A percentile compares a stretch with the other conserved stretches of the same genome.
Conservation (phyloP, 208 protist species). For the Porcisia deanei region DNA sequence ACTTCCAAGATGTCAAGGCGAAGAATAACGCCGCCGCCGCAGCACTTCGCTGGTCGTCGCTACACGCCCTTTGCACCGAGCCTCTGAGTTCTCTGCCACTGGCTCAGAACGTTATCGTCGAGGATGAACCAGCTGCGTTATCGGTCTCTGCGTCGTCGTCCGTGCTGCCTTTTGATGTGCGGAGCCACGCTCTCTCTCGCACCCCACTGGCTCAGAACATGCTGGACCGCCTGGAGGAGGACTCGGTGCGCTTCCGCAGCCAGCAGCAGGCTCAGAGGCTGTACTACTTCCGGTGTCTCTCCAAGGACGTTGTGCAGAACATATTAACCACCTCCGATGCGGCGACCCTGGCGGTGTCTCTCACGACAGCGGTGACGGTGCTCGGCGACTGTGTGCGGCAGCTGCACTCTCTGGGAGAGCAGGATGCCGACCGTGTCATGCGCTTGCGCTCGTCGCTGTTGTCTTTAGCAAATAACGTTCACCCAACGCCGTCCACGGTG, state of each 20-base stretch:
- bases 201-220: constrained; percentile 71
- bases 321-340: constrained; percentile 18
- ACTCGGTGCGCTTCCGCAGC: constrained; percentile 60
- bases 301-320: constrained; percentile 21
- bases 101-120: constrained; percentile 20
- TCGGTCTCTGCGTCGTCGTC: constrained; percentile 1
- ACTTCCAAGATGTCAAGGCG: constrained; percentile 19
- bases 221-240: constrained; percentile 75
- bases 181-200: constrained; percentile 37
- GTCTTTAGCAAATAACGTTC: constrained; percentile 37
- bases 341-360: constrained; percentile 1
- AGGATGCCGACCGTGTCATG: constrained; percentile 35
- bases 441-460: constrained; percentile 36
- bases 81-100: constrained; percentile 43
- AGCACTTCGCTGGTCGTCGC: constrained; percentile 15
- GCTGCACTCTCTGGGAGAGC: constrained; percentile 26
- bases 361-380: constrained; percentile 18
- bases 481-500: background rate
- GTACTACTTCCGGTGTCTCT: constrained; percentile 41
- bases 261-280: constrained; percentile 41
- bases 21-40: background rate
- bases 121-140: constrained; percentile 10
- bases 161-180: constrained; percentile 78
- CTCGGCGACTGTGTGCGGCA: constrained; percentile 32
- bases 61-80: constrained; percentile 42